phyloP scores from a whole-genome alignment of 176 grass and related monocot genomes.

The Panicum miliaceum region DNA sequence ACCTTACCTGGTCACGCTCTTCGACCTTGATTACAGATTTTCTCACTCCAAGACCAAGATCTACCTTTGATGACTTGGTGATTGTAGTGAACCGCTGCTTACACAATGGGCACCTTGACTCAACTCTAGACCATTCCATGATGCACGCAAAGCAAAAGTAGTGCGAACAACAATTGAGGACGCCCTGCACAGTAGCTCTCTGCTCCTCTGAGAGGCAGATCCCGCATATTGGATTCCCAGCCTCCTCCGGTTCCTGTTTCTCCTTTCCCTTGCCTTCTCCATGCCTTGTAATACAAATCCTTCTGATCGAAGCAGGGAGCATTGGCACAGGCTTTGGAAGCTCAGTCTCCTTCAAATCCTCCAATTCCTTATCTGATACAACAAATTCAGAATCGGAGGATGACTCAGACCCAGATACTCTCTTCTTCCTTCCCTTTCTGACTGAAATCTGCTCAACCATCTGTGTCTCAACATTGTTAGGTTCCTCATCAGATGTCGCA shows the following conservation, averaged over 20 bases:
- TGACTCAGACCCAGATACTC: constrained; percentile 49
- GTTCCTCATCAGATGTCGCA: constrained; percentile 56
- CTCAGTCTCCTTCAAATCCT: constrained; percentile 22
- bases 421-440: constrained; percentile 63
- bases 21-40: constrained; percentile 76
- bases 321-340: constrained; percentile 47
- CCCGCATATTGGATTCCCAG: constrained; percentile 63
- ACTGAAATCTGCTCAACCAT: constrained; percentile 11
- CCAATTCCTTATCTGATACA: constrained; percentile 69
- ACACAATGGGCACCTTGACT: constrained; percentile 90
- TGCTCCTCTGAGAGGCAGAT: constrained; percentile 92
- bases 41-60: constrained; percentile 53
- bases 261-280: constrained; percentile 71
- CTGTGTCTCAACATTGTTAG: constrained; percentile 6
- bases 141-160: constrained; percentile 94
- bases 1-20: constrained; percentile 84
- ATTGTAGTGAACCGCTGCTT: constrained; percentile 85
- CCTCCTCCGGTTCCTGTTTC: constrained; percentile 56
- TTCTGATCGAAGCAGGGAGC: constrained; percentile 41
- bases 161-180: constrained; percentile 86
- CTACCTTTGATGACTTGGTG: constrained; percentile 73
- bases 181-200: constrained; percentile 64
- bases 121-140: constrained; percentile 94
- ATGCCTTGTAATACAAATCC: constrained; percentile 43
- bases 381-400: constrained; percentile 75